Percentiles rank a stretch among this genome's conserved stretches.
Conservation (phyloP, 1,284 basidiomycete species). For the Cutaneotrichosporon cavernicola region DNA sequence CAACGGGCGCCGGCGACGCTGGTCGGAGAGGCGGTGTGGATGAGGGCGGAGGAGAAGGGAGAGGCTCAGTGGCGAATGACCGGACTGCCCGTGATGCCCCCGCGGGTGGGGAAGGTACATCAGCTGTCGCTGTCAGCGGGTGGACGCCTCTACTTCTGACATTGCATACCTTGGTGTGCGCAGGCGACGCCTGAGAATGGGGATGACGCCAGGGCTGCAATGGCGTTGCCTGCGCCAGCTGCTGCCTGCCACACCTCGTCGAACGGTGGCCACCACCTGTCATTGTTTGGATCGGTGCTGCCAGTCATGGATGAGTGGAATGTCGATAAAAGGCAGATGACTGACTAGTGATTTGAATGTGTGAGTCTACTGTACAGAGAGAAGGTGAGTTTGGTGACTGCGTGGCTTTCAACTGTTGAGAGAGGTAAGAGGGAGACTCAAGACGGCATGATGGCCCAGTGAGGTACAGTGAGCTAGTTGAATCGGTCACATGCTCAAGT, state of each 20-base stretch:
- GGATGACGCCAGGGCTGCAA: background rate
- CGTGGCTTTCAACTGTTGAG: background rate
- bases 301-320: background rate
- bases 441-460: no score
- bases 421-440: no score
- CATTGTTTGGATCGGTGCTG: background rate
- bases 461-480: background rate
- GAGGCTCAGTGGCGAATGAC: background rate
- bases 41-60: background rate
- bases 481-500: background rate
- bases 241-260: conserved; percentile 2
- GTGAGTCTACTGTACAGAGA: no score
- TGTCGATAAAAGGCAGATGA: background rate
- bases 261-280: background rate
- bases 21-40: background rate
- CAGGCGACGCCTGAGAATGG: background rate
- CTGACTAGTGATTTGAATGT: background rate
- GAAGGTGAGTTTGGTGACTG: background rate
- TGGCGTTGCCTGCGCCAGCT: background rate
- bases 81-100: background rate
- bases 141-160: background rate
- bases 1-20: background rate
- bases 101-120: background rate
- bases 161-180: background rate
- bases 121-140: background rate